Evolutionary conservation across 1,139 yeast genomes (phyloP), one percentile per base, ranked within the genome.

Genomic region (Candida anutae): DNA sequence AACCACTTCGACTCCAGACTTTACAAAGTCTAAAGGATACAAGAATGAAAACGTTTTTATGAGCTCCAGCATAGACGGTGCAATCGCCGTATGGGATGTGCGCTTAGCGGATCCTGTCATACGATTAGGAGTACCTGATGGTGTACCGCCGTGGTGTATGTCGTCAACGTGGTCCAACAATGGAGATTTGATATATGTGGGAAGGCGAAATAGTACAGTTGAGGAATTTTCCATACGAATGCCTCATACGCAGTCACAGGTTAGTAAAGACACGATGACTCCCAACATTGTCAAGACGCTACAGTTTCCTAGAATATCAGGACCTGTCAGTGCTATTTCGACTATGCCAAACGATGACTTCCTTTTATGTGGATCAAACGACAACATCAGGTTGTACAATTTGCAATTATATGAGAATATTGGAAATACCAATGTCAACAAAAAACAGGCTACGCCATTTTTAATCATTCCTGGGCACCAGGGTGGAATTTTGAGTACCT

Each of bases 131-230:
- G 72, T 77, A 3, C 75, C 85, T 1, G 62, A 68, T 5, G 75
- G 75, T 1, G 70, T 77, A 0, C 95, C 97, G 1, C 98, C 98
- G 0, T 90, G 97, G 97, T 81, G 95, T 53, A 78, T 82, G 71
- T 72, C 85, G n/a, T 77, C 95, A 1, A 74, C 85, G 29, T 93
- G 97, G 97, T 79, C 95, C 5, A 64, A 67, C 31, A 78, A 79
- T 43, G 98, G 98, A 6, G 78, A 83, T 34, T 65, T 62, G 26
- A 68, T 88, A 10, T 90, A 69, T 45, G 87, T 78, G 3, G 98
- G 98, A 1, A 69, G 98, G 38, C 71, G 98, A 50, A 90, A 88
- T 50, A 80, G 93, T 25, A 68, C 80, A 1, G 87, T 88, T 4
- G 97, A 90, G 41, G 95, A 85, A 50, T 78, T 77, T 36, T 85